Conservation (phyloP, 305 asterid species). For the Fraxinus sp. region DNA sequence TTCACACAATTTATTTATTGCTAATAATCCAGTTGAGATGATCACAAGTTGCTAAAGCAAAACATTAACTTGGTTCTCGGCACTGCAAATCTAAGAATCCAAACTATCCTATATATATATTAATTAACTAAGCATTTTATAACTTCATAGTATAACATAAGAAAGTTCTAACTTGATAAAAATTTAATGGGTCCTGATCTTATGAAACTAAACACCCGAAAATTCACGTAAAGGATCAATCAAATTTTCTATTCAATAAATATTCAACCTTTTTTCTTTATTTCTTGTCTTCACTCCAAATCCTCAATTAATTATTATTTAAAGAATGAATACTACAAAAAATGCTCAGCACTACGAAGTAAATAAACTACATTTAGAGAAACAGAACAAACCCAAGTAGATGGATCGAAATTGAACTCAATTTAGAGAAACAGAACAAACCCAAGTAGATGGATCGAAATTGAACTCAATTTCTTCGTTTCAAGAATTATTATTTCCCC, state of each 20-base stretch:
- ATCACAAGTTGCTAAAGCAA: slow-evolving; percentile 8
- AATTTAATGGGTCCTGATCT: not conserved
- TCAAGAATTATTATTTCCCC: slow-evolving; percentile 1
- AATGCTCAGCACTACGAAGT: slow-evolving; percentile 3
- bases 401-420: too few relatives aligned
- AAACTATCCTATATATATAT: not conserved
- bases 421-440: too few relatives aligned
- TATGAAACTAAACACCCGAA: not conserved
- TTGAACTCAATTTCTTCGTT: not conserved
- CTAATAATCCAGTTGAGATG: not conserved
- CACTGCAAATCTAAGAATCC: not conserved
- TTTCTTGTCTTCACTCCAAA: not conserved
- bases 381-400: too few relatives aligned
- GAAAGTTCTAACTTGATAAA: not conserved
- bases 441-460: not conserved
- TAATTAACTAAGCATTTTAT: not conserved
- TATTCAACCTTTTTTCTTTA: not conserved
- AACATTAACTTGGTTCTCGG: not conserved
- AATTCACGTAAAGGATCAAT: not conserved
- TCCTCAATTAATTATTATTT: not conserved
- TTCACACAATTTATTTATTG: not conserved
- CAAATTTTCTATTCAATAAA: not conserved
- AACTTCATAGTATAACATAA: not conserved
- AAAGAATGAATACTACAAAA: not conserved
- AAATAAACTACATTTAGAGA: slow-evolving; percentile 14